Percentiles rank a stretch among this genome's conserved stretches.
Conservation (phyloP, 2,329 filamentous ascomycete species). For the Aspergillus aculeatus region DNA sequence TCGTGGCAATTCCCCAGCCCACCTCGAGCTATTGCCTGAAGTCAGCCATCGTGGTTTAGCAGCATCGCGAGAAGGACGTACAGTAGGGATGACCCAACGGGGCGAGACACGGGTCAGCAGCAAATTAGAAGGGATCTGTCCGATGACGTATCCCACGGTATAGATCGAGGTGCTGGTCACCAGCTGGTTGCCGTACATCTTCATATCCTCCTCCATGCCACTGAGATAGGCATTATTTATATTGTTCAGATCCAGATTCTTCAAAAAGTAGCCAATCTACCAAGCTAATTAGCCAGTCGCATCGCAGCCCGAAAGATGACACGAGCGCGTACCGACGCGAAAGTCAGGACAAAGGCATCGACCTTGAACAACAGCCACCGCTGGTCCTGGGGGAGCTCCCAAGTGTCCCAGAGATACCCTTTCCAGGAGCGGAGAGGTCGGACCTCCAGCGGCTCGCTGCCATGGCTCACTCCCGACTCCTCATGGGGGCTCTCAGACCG, state of each 20-base stretch:
- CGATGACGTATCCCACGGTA: constrained; percentile 49
- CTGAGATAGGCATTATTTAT: constrained; percentile 44
- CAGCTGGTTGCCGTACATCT: constrained; percentile 37
- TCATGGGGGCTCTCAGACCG: not conserved
- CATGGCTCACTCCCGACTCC: not conserved
- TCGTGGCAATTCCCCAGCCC: constrained; percentile 30
- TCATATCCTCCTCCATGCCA: constrained; percentile 38
- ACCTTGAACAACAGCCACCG: constrained; percentile 32
- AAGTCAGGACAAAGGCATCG: constrained; percentile 28
- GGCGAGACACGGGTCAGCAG: constrained; percentile 47
- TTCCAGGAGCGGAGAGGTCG: constrained; percentile 19
- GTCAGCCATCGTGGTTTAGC: not conserved
- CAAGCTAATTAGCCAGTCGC: not conserved
- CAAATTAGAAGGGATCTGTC: constrained; percentile 46
- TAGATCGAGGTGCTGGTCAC: constrained; percentile 43
- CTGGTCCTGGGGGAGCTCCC: constrained; percentile 22
- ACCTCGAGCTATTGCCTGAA: constrained; percentile 24
- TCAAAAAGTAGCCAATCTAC: constrained; percentile 29
- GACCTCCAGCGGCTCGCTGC: not conserved
- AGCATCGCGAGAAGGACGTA: not conserved
- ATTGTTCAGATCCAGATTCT: constrained; percentile 43
- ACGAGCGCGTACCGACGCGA: constrained; percentile 17
- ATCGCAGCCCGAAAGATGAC: not conserved
- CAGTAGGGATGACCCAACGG: constrained; percentile 42
- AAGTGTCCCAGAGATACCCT: constrained; percentile 25